Evolutionary conservation across 257 asterid species (phyloP).

Genomic region (Pogostemon cablin): DNA sequence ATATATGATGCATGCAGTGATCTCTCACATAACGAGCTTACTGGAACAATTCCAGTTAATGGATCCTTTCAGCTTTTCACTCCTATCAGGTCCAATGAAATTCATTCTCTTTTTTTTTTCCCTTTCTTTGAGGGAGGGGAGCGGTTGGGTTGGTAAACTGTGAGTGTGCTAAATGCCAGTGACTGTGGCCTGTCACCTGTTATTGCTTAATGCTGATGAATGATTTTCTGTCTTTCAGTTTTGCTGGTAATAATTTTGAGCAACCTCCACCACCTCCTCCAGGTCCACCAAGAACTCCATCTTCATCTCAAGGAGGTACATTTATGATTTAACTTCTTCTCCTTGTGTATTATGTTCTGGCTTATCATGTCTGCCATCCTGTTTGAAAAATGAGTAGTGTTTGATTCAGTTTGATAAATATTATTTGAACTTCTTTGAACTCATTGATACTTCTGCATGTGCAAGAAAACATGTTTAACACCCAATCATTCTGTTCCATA

Average conservation of each 20-base stretch:
- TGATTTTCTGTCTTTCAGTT: constrained; percentile 55
- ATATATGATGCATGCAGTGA: constrained; percentile 62
- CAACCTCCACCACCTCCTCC: constrained; percentile 75
- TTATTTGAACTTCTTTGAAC: constrained; percentile 6
- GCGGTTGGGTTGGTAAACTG: not conserved
- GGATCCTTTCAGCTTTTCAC: constrained; percentile 94
- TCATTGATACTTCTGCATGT: constrained; percentile 2
- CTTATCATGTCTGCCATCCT: constrained; percentile 10
- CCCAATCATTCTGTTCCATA: constrained; percentile 8
- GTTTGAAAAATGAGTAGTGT: constrained; percentile 3
- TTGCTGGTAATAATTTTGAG: constrained; percentile 54
- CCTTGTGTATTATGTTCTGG: constrained; percentile 9
- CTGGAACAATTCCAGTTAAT: constrained; percentile 70
- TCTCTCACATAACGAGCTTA: constrained; percentile 73
- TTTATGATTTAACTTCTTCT: constrained; percentile 16
- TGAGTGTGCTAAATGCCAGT: not conserved
- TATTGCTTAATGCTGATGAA: constrained; percentile 34
- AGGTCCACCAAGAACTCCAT: constrained; percentile 49
- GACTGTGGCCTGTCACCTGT: constrained; percentile 2
- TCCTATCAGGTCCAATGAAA: constrained; percentile 76
- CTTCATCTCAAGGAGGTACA: constrained; percentile 40
- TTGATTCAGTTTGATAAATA: constrained; percentile 8
- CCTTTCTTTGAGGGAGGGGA: not conserved
- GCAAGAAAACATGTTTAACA: constrained; percentile 22
- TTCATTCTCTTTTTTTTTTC: not conserved